Percentiles rank a stretch among this genome's conserved stretches.
Conservation (phyloP, 2,329 filamentous ascomycete genomes). For the Amesomyces nigricolor region DNA sequence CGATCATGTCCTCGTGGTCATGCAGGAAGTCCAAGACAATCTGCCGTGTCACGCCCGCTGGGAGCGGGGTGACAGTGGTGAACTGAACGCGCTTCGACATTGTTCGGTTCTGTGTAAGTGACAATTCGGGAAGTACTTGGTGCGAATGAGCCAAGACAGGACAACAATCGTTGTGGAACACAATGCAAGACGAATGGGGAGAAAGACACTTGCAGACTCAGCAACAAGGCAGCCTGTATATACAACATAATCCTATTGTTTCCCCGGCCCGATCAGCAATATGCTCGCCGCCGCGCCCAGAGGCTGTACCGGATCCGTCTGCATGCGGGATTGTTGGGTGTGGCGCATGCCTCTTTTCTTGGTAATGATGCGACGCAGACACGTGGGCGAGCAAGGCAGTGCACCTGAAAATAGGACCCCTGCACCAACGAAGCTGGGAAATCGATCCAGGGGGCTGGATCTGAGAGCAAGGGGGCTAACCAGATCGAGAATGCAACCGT, state of each 20-base stretch:
- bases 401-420: slow-evolving; percentile 12
- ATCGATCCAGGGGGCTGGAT: too few species aligned
- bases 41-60: slow-evolving; percentile 59
- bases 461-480: too few species aligned
- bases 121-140: background rate
- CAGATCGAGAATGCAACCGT: too few species aligned
- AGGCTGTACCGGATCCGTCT: slow-evolving; percentile 6
- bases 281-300: slow-evolving; percentile 1
- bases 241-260: slow-evolving; percentile 1
- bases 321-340: background rate
- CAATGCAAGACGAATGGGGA: background rate
- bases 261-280: background rate
- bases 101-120: background rate
- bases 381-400: slow-evolving; percentile 12
- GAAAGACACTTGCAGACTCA: background rate
- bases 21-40: slow-evolving; percentile 71
- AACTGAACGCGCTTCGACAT: slow-evolving; percentile 69
- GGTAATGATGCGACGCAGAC: slow-evolving; percentile 1
- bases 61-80: slow-evolving; percentile 74
- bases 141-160: background rate
- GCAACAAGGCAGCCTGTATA: background rate
- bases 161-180: background rate
- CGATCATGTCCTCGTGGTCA: slow-evolving; percentile 76
- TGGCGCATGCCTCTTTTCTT: slow-evolving; percentile 5
- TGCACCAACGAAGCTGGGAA: too few species aligned